A percentile compares a stretch with the other conserved stretches of the same genome.
These are phyloP conservation scores for Kingdonia uniflora DNA, from an alignment of 164 flowering plant genomes.

Conservation along the genomic window DNA sequence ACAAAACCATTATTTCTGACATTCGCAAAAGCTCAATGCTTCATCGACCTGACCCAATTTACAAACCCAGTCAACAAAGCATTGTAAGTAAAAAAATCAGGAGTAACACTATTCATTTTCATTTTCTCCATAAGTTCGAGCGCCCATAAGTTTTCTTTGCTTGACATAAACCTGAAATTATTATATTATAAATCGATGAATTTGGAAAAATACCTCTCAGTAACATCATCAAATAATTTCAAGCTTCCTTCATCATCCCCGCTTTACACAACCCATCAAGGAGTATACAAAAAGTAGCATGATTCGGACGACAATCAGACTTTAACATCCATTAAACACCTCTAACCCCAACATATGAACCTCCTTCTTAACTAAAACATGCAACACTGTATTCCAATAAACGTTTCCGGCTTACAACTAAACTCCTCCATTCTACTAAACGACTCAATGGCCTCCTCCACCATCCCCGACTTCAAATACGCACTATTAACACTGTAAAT, in stretches of 20 bases:
- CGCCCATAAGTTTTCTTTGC: conserved; percentile 44
- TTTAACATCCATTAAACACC: conserved; percentile 70
- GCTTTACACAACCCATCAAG: conserved; percentile 61
- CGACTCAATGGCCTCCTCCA: conserved; percentile 64
- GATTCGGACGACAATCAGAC: conserved; percentile 32
- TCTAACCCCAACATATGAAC: conserved; percentile 53
- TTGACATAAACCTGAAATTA: conserved; percentile 54
- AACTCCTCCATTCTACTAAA: conserved; percentile 64
- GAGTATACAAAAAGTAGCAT: conserved; percentile 46
- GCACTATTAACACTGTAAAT: conserved; percentile 40
- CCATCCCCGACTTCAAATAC: conserved; percentile 28
- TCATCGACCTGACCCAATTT: conserved; percentile 55
- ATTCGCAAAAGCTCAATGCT: conserved; percentile 30
- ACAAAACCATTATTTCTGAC: conserved; percentile 43
- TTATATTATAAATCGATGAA: conserved; percentile 32
- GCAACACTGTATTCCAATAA: conserved; percentile 47
- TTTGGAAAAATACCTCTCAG: conserved; percentile 41
- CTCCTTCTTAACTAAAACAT: conserved; percentile 30
- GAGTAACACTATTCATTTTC: conserved; percentile 31
- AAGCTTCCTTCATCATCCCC: conserved; percentile 43
- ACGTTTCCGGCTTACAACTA: conserved; percentile 40
- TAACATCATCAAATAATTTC: conserved; percentile 62
- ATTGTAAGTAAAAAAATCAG: conserved; percentile 41
- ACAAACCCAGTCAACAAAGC: conserved; percentile 61
- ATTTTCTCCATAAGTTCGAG: conserved; percentile 29